Conservation (phyloP, 106 monocot species). For the Agapanthus africanus region DNA sequence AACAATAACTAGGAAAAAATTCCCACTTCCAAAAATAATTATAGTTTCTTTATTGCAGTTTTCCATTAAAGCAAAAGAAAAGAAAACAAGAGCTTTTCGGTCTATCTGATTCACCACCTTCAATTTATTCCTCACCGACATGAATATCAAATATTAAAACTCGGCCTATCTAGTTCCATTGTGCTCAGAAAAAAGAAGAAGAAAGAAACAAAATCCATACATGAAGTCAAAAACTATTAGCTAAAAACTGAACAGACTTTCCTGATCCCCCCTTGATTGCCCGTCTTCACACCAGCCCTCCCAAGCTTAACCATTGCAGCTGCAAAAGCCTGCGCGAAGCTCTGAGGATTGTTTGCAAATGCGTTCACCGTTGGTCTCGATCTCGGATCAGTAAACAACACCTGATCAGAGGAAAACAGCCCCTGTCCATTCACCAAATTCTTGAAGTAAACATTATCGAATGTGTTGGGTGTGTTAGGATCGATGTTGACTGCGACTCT, state of each 20-base stretch:
- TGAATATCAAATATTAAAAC: too few species aligned
- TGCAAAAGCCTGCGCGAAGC: constrained; percentile 21
- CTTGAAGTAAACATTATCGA: constrained; percentile 33
- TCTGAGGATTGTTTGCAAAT: constrained; percentile 10
- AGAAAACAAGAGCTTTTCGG: too few species aligned
- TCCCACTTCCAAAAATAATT: too few species aligned
- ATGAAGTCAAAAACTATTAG: too few species aligned
- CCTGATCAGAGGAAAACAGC: constrained; percentile 32
- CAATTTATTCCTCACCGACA: too few species aligned
- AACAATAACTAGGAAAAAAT: too few species aligned
- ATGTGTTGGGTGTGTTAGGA: not conserved
- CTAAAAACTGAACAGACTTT: constrained; percentile 18
- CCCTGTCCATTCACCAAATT: constrained; percentile 25
- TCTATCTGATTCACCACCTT: too few species aligned
- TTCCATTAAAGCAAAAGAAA: too few species aligned
- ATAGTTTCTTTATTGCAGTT: too few species aligned
- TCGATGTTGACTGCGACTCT: constrained; percentile 16
- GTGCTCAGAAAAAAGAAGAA: too few species aligned
- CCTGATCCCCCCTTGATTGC: constrained; percentile 30
- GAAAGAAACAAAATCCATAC: too few species aligned
- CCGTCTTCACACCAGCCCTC: constrained; percentile 28
- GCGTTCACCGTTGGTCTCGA: constrained; percentile 13
- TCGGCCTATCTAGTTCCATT: too few species aligned
- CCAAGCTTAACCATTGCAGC: constrained; percentile 26
- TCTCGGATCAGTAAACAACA: constrained; percentile 13